phyloP scores from a whole-genome alignment of 257 asterid genomes.

The Solanum pimpinellifolium region DNA sequence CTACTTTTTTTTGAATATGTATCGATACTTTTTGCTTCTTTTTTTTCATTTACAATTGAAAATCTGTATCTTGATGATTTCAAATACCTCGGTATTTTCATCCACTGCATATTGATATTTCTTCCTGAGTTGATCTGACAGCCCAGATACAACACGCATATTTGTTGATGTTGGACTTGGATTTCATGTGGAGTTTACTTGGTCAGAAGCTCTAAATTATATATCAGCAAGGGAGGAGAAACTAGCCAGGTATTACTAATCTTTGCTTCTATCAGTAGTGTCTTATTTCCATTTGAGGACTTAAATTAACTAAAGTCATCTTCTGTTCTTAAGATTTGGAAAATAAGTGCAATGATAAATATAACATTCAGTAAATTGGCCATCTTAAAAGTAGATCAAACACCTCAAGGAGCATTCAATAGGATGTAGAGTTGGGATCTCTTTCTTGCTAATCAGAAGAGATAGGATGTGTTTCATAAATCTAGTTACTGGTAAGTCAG shows the following conservation, averaged over 20 bases:
- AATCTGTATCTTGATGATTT: not conserved
- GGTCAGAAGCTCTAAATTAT: slow-evolving; percentile 77
- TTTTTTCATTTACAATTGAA: not conserved
- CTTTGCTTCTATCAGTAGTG: not conserved
- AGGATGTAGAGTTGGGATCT: not conserved
- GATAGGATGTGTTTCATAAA: not conserved
- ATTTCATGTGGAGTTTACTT: slow-evolving; percentile 81
- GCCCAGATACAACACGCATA: slow-evolving; percentile 68
- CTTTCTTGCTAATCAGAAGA: not conserved
- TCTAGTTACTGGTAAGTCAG: not conserved
- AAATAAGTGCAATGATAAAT: not conserved
- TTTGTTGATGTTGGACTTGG: slow-evolving; percentile 89
- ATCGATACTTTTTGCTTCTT: not conserved
- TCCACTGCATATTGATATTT: not conserved
- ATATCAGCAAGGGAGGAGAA: slow-evolving; percentile 43
- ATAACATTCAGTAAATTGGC: not conserved
- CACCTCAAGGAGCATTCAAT: not conserved
- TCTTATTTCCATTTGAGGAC: not conserved
- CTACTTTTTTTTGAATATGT: not conserved
- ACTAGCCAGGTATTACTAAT: slow-evolving; percentile 13
- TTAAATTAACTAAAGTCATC: not conserved
- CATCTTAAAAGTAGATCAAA: not conserved
- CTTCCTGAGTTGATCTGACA: slow-evolving; percentile 9
- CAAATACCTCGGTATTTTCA: not conserved
- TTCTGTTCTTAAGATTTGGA: not conserved